Base-by-base conservation (phyloP, 805 yeast species). In the Tetrapisispora pingtungensis region DNA sequence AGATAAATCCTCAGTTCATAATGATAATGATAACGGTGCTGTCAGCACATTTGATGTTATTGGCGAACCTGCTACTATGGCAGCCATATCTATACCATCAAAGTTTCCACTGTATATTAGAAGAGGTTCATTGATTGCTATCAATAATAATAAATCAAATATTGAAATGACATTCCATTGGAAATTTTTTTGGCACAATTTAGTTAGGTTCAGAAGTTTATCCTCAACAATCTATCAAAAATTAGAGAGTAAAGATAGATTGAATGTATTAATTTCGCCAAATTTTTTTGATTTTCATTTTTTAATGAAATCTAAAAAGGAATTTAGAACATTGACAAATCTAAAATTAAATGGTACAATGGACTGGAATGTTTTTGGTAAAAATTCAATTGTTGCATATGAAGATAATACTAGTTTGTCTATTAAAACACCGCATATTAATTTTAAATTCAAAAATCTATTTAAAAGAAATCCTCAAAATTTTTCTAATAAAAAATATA, bases 301-400 rank as follows among this genome's bases (percentile, higher is more conserved):
- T 3, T 28, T 45, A 3, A 33, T 46, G 4, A n/a, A 31, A 1
- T 35, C 36, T 10, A 35, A 32, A n/a, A 42, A 33, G 24, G 18
- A 33, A 27, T 46, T 36, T 15, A 42, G 45, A 13, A 34, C 52
- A 3, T 20, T 52, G 15, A 48, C 42, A 13, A 47, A 45, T 39
- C 28, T 50, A 19, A 51, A 43, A 10, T 22, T 53, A 20, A 44
- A 43, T 30, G 66, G 66, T 3, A 45, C 58, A 1, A 40, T 43
- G 10, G 66, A 61, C 46, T 61, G 66, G 66, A 55, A 54, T 37
- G 51, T 61, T 3, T 55, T 52, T 51, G 62, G 62, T 8, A 47
- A 49, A 33, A 46, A 56, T 43, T 49, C 63, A 1, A 48, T 61
- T 26, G 54, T 61, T 10, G 60, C 62, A 1, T 59, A 48, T 46